These are phyloP conservation scores for Phaffomyces antillensis DNA, from an alignment of 805 yeast species.

Conservation along the genomic window DNA sequence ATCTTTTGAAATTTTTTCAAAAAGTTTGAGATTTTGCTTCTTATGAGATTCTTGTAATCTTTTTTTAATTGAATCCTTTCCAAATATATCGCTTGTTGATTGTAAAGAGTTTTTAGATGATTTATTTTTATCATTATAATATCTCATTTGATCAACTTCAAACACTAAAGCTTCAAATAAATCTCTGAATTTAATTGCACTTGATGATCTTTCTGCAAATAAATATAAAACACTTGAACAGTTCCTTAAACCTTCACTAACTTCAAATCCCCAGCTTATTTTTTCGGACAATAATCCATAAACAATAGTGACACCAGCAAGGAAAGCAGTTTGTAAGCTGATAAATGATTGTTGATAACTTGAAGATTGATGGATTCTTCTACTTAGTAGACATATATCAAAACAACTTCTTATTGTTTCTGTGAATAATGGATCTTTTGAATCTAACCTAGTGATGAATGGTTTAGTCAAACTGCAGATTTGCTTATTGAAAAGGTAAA, in stretches of 20 bases:
- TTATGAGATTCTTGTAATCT: constrained; percentile 1
- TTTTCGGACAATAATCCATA: constrained; percentile 1
- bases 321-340: constrained; percentile 2
- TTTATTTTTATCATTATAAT: background rate
- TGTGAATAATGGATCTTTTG: background rate
- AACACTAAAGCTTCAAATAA: constrained; percentile 1
- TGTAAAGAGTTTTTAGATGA: background rate
- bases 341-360: constrained; percentile 2
- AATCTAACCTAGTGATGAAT: constrained; percentile 1
- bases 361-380: constrained; percentile 2
- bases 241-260: constrained; percentile 2
- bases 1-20: background rate
- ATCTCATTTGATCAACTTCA: constrained; percentile 2
- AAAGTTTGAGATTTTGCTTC: background rate
- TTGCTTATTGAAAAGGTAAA: constrained; percentile 2
- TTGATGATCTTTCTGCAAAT: background rate
- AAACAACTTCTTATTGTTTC: constrained; percentile 2
- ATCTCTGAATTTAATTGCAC: constrained; percentile 1
- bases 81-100: background rate
- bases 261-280: constrained; percentile 1
- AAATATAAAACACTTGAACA: constrained; percentile 3
- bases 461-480: constrained; percentile 3
- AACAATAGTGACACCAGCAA: constrained; percentile 1
- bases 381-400: constrained; percentile 2
- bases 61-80: background rate